Percentiles rank a stretch among this genome's conserved stretches.
Evolutionary conservation across 345 rosid genomes (phyloP).

Genomic region (Acer negundo): DNA sequence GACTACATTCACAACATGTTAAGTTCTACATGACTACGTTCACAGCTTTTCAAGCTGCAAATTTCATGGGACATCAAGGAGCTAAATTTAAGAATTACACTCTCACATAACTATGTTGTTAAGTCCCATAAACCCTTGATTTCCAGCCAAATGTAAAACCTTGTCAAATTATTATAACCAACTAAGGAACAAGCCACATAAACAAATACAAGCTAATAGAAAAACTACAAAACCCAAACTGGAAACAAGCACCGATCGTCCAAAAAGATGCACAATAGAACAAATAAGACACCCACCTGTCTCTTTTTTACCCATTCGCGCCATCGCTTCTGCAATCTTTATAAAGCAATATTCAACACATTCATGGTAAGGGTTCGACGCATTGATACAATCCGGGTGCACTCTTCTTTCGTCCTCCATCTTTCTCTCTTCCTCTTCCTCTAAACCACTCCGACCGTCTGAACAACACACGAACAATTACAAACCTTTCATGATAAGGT

Average conservation of each 20-base stretch:
- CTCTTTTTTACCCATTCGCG: constrained; percentile 35
- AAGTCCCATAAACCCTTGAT: background rate
- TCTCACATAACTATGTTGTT: too few species aligned
- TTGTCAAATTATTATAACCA: background rate
- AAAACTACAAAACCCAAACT: background rate
- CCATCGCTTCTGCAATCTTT: constrained; percentile 69
- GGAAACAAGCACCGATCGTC: background rate
- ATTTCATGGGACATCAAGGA: background rate
- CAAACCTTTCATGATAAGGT: background rate
- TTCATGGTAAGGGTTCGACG: constrained; percentile 74
- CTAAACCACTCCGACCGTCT: background rate
- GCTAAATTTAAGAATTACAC: background rate
- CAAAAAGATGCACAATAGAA: background rate
- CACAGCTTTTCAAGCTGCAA: too few species aligned
- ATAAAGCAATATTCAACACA: constrained; percentile 80
- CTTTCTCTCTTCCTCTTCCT: constrained; percentile 8
- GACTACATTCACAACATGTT: too few species aligned
- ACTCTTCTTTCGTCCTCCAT: constrained; percentile 57
- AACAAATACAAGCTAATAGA: background rate
- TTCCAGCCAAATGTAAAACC: background rate
- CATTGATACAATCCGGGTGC: constrained; percentile 69
- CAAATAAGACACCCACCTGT: constrained; percentile 34
- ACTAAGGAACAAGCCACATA: background rate
- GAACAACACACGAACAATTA: constrained; percentile 6
- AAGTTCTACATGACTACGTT: too few species aligned